Percentiles rank a stretch among this genome's conserved stretches.
phyloP scores from a whole-genome alignment of 2,329 filamentous ascomycete species.

The Talaromyces albobiverticillius region DNA sequence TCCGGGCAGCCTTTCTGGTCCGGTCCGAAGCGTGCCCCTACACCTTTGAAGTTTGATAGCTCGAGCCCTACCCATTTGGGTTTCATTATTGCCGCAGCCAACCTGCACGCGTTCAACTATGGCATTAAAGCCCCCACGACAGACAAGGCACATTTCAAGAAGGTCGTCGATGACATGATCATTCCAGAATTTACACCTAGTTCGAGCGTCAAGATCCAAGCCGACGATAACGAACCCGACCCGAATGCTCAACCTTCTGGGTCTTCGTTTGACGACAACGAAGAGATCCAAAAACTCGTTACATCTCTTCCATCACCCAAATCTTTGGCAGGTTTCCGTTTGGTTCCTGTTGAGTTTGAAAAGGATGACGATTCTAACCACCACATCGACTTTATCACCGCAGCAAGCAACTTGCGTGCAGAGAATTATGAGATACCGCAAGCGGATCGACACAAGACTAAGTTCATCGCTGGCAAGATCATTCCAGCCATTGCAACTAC shows the following conservation, averaged over 20 bases:
- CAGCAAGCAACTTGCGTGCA: slow-evolving; percentile 91
- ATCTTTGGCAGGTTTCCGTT: slow-evolving; percentile 79
- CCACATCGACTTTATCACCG: slow-evolving; percentile 98
- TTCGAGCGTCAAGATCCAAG: slow-evolving; percentile 91
- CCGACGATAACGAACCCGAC: slow-evolving; percentile 90
- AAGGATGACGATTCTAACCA: slow-evolving; percentile 98
- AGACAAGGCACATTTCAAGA: slow-evolving; percentile 68
- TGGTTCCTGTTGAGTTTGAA: slow-evolving; percentile 92
- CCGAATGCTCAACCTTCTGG: slow-evolving; percentile 66
- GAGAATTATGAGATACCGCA: slow-evolving; percentile 96
- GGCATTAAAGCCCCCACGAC: slow-evolving; percentile 81
- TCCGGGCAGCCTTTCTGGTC: slow-evolving; percentile 95
- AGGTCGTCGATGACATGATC: slow-evolving; percentile 86
- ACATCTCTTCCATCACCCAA: slow-evolving; percentile 73
- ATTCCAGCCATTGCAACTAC: slow-evolving; percentile 98
- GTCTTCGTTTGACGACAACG: slow-evolving; percentile 64
- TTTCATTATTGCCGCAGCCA: slow-evolving; percentile 84
- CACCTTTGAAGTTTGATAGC: slow-evolving; percentile 82
- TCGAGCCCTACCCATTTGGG: slow-evolving; percentile 81
- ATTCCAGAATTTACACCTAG: slow-evolving; percentile 92
- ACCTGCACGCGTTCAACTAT: slow-evolving; percentile 97
- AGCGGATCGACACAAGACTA: slow-evolving; percentile 95
- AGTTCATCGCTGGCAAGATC: slow-evolving; percentile 99
- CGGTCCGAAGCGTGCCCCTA: slow-evolving; percentile 92
- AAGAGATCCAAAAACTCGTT: slow-evolving; percentile 71